phyloP scores from a whole-genome alignment of 345 rosid genomes.

The Salix caprea region DNA sequence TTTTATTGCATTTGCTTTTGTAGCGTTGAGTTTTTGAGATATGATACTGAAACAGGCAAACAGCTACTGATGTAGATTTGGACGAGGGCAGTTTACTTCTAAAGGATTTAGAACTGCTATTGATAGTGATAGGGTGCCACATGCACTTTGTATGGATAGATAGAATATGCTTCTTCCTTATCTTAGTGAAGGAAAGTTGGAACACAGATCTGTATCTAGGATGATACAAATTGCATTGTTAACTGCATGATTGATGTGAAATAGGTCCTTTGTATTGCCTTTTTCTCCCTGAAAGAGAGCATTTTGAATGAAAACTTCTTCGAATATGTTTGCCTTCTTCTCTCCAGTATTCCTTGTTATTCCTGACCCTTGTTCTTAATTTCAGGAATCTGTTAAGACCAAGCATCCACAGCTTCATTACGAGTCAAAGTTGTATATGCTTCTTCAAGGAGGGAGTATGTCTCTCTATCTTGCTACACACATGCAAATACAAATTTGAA shows the following conservation, averaged over 20 bases:
- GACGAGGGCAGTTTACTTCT: background rate
- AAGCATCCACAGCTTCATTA: conserved; percentile 90
- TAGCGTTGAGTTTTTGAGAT: background rate
- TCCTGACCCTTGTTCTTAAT: conserved; percentile 1
- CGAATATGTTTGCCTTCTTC: background rate
- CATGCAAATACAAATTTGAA: background rate
- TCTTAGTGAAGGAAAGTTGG: background rate
- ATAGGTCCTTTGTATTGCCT: background rate
- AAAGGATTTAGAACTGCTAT: background rate
- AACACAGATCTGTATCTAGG: background rate
- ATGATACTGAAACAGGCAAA: background rate
- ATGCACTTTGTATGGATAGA: background rate
- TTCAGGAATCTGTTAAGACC: conserved; percentile 78
- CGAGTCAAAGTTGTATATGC: conserved; percentile 82
- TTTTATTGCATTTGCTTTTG: background rate
- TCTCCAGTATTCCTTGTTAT: background rate
- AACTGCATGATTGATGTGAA: background rate
- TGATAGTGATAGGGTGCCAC: background rate
- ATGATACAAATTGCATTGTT: background rate
- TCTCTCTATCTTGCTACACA: background rate
- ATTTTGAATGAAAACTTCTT: background rate
- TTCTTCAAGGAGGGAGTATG: conserved; percentile 88
- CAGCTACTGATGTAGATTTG: background rate
- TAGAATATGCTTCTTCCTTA: background rate
- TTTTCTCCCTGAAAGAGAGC: background rate